Conservation (phyloP, 2,329 filamentous ascomycete species). For the Dissoconium aciculare region DNA sequence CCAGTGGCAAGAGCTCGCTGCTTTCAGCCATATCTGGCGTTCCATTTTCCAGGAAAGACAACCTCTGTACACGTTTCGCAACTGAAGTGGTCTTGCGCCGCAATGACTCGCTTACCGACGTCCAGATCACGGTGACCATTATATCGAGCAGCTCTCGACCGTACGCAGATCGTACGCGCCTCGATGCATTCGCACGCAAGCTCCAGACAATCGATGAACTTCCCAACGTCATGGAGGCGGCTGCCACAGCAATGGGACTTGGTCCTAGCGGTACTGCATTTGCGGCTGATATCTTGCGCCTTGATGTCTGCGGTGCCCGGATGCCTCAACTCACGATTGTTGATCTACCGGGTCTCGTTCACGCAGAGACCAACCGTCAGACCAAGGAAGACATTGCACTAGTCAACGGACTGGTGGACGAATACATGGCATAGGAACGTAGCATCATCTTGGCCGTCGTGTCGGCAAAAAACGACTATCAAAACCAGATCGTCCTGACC, state of each 20-base stretch:
- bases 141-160: background rate
- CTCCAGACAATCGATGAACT: background rate
- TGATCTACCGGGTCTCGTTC: constrained; percentile 28
- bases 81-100: constrained; percentile 16
- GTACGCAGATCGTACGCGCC: background rate
- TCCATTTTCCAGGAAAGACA: constrained; percentile 41
- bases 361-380: constrained; percentile 20
- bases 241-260: background rate
- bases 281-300: constrained; percentile 32
- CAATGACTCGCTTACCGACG: background rate
- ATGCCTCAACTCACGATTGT: constrained; percentile 24
- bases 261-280: constrained; percentile 19
- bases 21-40: constrained; percentile 48
- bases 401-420: constrained; percentile 26
- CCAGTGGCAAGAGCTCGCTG: constrained; percentile 47
- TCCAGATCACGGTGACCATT: background rate
- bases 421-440: constrained; percentile 43
- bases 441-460: constrained; percentile 31
- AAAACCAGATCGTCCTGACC: constrained; percentile 43
- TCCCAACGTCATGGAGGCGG: background rate
- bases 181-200: background rate
- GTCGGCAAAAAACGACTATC: constrained; percentile 32
- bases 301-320: constrained; percentile 34
- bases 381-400: constrained; percentile 21
- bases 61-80: constrained; percentile 36